Evolutionary conservation across 2,329 filamentous ascomycete genomes (phyloP).

Genomic region (Ilyonectria sp.): DNA sequence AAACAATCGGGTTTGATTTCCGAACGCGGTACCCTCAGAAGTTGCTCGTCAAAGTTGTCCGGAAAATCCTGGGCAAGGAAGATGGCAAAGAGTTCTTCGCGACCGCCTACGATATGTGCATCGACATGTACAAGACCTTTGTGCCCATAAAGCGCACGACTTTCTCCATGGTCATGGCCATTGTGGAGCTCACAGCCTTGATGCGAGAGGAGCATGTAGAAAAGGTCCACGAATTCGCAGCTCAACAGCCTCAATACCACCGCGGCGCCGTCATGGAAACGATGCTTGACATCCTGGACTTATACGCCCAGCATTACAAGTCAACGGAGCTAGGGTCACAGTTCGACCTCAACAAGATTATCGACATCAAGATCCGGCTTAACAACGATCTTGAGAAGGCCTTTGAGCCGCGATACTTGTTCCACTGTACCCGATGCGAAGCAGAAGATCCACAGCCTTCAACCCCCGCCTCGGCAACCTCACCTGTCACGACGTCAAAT

Average conservation of each 20-base stretch:
- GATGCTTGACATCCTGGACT: constrained; percentile 89
- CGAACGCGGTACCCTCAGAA: constrained; percentile 90
- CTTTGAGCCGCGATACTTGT: constrained; percentile 75
- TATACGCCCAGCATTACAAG: constrained; percentile 88
- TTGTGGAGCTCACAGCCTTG: constrained; percentile 84
- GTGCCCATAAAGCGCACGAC: constrained; percentile 91
- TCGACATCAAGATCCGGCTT: constrained; percentile 87
- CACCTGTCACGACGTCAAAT: constrained; percentile 57
- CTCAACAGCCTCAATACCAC: constrained; percentile 62
- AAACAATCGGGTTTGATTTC: constrained; percentile 95
- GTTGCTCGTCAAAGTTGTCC: constrained; percentile 83
- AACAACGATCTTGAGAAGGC: constrained; percentile 83
- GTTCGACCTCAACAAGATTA: constrained; percentile 83
- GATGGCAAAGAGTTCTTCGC: constrained; percentile 70
- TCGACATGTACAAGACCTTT: constrained; percentile 95
- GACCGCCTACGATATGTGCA: constrained; percentile 84
- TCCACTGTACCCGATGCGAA: constrained; percentile 70
- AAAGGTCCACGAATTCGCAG: constrained; percentile 64
- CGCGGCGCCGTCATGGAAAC: constrained; percentile 77
- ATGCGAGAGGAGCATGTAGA: constrained; percentile 68
- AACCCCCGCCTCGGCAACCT: constrained; percentile 53
- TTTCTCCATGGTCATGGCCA: constrained; percentile 86
- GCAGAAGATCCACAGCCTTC: constrained; percentile 53
- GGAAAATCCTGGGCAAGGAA: constrained; percentile 64
- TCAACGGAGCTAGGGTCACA: constrained; percentile 81